Conservation (phyloP, 2,329 filamentous ascomycete genomes). For the Coleophoma eucalyptorum region DNA sequence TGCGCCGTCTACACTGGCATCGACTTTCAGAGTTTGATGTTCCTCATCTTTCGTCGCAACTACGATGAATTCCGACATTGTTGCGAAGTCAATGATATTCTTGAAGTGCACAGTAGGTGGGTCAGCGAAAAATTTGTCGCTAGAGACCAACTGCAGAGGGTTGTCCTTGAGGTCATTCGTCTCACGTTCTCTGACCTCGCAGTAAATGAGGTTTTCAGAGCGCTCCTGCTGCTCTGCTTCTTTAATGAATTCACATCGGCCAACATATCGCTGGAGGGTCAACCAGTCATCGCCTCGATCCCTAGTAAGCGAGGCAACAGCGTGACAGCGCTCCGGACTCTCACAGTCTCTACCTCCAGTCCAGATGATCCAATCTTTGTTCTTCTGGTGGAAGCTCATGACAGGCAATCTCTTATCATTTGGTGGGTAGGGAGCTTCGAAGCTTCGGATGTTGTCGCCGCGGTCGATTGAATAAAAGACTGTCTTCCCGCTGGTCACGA, state of each 20-base stretch:
- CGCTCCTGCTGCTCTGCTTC: constrained; percentile 47
- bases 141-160: constrained; percentile 68
- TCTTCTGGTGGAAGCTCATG: constrained; percentile 76
- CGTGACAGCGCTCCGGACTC: constrained; percentile 55
- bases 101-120: constrained; percentile 59
- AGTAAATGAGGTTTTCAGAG: constrained; percentile 44
- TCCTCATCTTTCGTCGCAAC: constrained; percentile 69
- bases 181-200: constrained; percentile 59
- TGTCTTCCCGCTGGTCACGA: constrained; percentile 64
- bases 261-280: constrained; percentile 67
- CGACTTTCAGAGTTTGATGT: constrained; percentile 66
- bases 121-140: constrained; percentile 71
- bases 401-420: constrained; percentile 42
- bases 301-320: constrained; percentile 69
- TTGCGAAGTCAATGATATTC: constrained; percentile 81
- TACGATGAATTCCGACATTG: constrained; percentile 95
- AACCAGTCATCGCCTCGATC: constrained; percentile 83
- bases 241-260: constrained; percentile 83
- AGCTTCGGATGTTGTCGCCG: constrained; percentile 68
- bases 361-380: constrained; percentile 92
- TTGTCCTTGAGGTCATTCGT: constrained; percentile 60
- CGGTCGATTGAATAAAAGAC: constrained; percentile 82
- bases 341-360: constrained; percentile 69
- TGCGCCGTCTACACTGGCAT: constrained; percentile 80
- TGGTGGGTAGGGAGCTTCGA: constrained; percentile 62